phyloP scores from a whole-genome alignment of 805 yeast genomes.

The Tetrapisispora fleetii region DNA sequence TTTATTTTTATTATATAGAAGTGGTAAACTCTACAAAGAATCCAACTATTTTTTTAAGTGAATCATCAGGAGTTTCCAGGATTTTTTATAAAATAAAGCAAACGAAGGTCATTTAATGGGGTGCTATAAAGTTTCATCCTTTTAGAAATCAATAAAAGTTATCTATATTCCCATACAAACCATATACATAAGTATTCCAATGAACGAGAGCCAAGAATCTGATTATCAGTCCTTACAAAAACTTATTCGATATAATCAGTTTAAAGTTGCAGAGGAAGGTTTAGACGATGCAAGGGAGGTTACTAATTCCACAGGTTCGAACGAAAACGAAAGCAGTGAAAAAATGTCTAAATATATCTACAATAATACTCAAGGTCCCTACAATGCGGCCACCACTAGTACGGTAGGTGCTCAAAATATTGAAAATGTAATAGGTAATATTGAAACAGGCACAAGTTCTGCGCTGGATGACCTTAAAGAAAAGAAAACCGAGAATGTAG shows the following conservation, averaged over 20 bases:
- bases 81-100: neutral
- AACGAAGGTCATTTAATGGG: neutral
- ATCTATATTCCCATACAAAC: too few species aligned
- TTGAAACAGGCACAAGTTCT: neutral
- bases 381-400: neutral
- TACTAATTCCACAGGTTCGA: neutral
- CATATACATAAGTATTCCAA: neutral
- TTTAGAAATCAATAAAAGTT: neutral
- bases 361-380: neutral
- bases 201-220: slow-evolving; percentile 2
- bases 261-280: neutral
- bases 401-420: neutral
- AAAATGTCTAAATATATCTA: neutral
- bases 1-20: too few species aligned
- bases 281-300: neutral
- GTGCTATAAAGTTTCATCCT: neutral
- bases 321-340: neutral
- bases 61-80: neutral
- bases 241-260: slow-evolving; percentile 4
- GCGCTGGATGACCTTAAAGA: neutral
- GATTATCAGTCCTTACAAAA: slow-evolving; percentile 4
- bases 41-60: neutral
- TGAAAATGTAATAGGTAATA: neutral
- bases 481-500: neutral
- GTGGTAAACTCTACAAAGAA: neutral